Evolutionary conservation across 148 eudicot species (phyloP).

Genomic region (Cornus florida): DNA sequence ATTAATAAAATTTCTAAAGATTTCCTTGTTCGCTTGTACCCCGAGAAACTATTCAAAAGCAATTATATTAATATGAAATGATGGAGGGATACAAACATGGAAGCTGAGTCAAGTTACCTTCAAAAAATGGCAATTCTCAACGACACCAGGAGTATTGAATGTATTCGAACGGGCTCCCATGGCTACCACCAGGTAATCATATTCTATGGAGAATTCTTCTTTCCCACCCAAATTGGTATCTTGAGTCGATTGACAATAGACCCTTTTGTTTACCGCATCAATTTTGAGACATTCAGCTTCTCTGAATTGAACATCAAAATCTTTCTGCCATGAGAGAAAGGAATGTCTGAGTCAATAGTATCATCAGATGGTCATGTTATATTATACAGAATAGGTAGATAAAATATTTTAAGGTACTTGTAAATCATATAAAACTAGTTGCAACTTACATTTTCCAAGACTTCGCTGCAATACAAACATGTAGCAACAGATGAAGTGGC

Average conservation of each 20-base stretch:
- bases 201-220: neutral
- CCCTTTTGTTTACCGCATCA: neutral
- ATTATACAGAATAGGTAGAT: neutral
- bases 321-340: neutral
- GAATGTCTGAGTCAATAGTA: neutral
- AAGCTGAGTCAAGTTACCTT: neutral
- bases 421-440: neutral
- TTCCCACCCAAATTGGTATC: neutral
- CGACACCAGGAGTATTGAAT: neutral
- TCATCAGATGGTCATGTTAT: neutral
- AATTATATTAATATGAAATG: neutral
- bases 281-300: neutral
- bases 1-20: no score
- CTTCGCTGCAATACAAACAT: no score
- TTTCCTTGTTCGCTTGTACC: neutral
- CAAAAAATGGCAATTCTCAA: neutral
- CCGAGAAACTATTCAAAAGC: neutral
- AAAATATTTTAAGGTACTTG: neutral
- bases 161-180: neutral
- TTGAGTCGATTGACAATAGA: neutral
- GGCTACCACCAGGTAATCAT: neutral
- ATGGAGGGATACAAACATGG: neutral
- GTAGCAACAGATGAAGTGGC: no score
- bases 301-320: neutral
- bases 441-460: no score